A percentile compares a stretch with the other conserved stretches of the same genome.
These are phyloP conservation scores for Cystobasidiaceae sp. DNA, from an alignment of 1,284 basidiomycete genomes.

Conservation along the genomic window DNA sequence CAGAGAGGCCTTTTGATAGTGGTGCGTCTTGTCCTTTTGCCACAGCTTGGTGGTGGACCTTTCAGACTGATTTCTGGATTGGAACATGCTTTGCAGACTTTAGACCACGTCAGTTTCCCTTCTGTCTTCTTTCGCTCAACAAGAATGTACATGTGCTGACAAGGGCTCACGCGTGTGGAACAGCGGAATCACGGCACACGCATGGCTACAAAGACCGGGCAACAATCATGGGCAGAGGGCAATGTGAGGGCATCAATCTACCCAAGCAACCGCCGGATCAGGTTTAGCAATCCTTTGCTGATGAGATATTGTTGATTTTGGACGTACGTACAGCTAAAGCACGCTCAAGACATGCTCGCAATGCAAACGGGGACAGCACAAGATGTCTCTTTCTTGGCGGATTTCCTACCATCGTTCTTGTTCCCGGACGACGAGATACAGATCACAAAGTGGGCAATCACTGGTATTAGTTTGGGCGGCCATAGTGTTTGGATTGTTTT, in stretches of 20 bases:
- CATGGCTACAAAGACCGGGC: constrained; percentile 10
- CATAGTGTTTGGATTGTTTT: constrained; percentile 70
- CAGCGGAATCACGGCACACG: constrained; percentile 30
- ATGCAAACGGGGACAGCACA: constrained; percentile 52
- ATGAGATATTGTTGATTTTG: too few relatives aligned
- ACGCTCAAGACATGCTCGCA: constrained; percentile 28
- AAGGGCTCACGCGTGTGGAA: background rate
- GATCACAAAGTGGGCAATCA: constrained; percentile 62
- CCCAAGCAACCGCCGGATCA: background rate
- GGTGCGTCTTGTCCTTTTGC: too few relatives aligned
- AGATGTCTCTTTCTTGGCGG: constrained; percentile 74
- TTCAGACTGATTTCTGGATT: too few relatives aligned
- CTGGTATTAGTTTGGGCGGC: constrained; percentile 70
- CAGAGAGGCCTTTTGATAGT: constrained; percentile 12
- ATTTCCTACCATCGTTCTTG: constrained; percentile 69
- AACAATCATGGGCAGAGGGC: constrained; percentile 27
- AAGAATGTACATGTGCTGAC: background rate
- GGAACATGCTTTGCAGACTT: too few relatives aligned
- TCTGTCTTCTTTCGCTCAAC: background rate
- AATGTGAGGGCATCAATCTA: constrained; percentile 4
- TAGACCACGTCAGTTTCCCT: constrained; percentile 19
- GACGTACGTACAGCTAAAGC: background rate
- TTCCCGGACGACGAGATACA: constrained; percentile 64
- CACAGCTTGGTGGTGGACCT: too few relatives aligned
- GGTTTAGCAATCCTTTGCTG: background rate